Conservation (phyloP, 2,329 filamentous ascomycete species). For the Lasiodiplodia citricola region DNA sequence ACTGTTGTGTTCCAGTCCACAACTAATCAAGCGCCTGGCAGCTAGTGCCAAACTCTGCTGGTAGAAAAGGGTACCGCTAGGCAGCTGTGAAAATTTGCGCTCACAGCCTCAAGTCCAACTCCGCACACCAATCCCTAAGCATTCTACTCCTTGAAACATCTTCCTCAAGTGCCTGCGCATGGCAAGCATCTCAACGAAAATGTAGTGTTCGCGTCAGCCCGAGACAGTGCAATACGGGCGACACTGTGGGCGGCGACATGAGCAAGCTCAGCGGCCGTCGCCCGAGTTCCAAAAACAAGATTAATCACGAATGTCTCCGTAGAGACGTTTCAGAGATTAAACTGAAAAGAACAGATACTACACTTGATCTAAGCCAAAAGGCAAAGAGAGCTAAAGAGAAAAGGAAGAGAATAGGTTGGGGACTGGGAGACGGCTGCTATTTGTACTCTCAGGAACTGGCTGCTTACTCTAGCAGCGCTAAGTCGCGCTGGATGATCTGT, state of each 20-base stretch:
- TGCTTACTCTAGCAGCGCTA: neutral
- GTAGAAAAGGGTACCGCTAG: neutral
- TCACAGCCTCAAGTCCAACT: neutral
- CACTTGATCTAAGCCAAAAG: slow-evolving; percentile 24
- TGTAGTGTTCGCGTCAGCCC: slow-evolving; percentile 21
- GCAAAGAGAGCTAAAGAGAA: slow-evolving; percentile 24
- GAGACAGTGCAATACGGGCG: slow-evolving; percentile 20
- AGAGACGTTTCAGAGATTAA: slow-evolving; percentile 21
- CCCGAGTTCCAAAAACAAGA: slow-evolving; percentile 11
- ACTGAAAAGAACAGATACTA: slow-evolving; percentile 27
- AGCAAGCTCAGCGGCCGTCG: slow-evolving; percentile 24
- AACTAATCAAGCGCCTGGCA: neutral
- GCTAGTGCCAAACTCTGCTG: neutral
- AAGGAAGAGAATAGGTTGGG: neutral
- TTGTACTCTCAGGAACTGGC: neutral
- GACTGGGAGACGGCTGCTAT: neutral
- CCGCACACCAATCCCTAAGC: no score
- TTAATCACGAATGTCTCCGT: slow-evolving; percentile 20
- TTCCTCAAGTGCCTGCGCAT: slow-evolving; percentile 21
- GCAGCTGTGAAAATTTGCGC: neutral
- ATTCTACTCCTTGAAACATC: neutral
- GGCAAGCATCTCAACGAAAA: slow-evolving; percentile 15
- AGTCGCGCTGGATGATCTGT: no score
- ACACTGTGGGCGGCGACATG: slow-evolving; percentile 22
- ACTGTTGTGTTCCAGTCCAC: neutral